phyloP scores from a whole-genome alignment of 2,329 filamentous ascomycete species.

The Venturiaceae sp. region DNA sequence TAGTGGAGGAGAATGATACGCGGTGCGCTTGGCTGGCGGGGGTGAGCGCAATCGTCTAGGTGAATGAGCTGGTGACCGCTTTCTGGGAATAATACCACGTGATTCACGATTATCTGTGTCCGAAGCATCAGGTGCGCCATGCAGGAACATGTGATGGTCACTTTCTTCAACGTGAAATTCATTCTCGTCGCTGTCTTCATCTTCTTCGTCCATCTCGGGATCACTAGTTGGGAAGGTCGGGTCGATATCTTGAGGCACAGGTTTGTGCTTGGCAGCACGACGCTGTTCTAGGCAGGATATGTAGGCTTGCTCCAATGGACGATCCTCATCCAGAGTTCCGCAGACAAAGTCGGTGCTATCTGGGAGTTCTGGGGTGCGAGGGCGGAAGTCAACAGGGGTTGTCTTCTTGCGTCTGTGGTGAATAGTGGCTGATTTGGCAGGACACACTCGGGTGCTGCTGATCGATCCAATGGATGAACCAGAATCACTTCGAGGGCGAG shows the following conservation, averaged over 20 bases:
- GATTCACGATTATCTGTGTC: constrained; percentile 33
- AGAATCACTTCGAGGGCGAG: constrained; percentile 36
- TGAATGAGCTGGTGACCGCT: constrained; percentile 41
- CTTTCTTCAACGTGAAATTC: constrained; percentile 33
- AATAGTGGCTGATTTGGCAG: not conserved
- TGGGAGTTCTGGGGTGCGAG: constrained; percentile 71
- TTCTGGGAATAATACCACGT: constrained; percentile 14
- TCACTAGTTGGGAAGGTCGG: constrained; percentile 95
- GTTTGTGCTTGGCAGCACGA: constrained; percentile 68
- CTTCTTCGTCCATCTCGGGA: constrained; percentile 70
- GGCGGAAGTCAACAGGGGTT: constrained; percentile 48
- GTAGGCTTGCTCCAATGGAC: constrained; percentile 88
- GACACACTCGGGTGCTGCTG: constrained; percentile 22
- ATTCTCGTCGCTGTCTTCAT: constrained; percentile 40
- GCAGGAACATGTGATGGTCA: constrained; percentile 55
- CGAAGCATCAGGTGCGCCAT: constrained; percentile 61
- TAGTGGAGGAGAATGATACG: constrained; percentile 31
- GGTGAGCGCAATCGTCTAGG: constrained; percentile 53
- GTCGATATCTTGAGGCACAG: constrained; percentile 93
- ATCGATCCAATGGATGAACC: constrained; percentile 46
- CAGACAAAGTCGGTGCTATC: constrained; percentile 99
- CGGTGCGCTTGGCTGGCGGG: constrained; percentile 26
- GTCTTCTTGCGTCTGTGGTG: constrained; percentile 24
- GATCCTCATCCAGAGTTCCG: constrained; percentile 91
- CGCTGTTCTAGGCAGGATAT: constrained; percentile 74